Base-by-base conservation (phyloP, 805 yeast species). In the Kodamaea restingae region DNA sequence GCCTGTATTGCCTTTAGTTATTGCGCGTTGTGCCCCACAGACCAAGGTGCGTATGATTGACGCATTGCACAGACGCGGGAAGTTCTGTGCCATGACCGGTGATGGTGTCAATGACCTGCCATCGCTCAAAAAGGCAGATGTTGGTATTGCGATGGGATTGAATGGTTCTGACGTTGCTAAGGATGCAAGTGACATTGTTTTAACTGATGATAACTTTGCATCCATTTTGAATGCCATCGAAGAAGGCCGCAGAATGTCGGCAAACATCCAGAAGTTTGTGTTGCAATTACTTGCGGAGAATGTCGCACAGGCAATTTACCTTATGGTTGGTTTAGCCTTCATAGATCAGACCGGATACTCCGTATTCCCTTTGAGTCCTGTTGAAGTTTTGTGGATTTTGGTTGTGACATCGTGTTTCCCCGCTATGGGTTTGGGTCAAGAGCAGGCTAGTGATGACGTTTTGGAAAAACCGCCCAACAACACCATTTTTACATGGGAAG, bases 91-190 rank as follows among this genome's bases (percentile, higher is more conserved):
- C 15, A 64, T 64, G 70, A 64, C 70, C 10, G 70, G 70, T 37
- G 91, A 84, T 57, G 91, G 91, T 46, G 90, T 84, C 32, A 84
- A 84, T 56, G 91, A 84, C 55, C 81, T 88, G 2, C 91, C 91
- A 18, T 76, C 84, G 25, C 66, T 84, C 60, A 83, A 83, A 56
- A 78, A 70, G 47, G 83, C 91, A 3, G 88, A 84, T 59, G 86
- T 84, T 41, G 91, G 91, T 48, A 82, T 84, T 58, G 88, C 91
- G 8, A 84, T 84, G 91, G 91, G 91, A 34, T 49, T 62, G 24
- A 76, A 81, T 44, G 91, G 91, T 4, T 79, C 86, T 9, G 91
- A 84, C 64, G 91, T 84, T 29, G 91, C 91, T n/a, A 84, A 84
- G 57, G 87, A 83, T 56, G 88, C 88, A 4, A 72, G 84, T 32